Conservation (phyloP, 2,329 filamentous ascomycete genomes). For the Lizonia empirigonia region DNA sequence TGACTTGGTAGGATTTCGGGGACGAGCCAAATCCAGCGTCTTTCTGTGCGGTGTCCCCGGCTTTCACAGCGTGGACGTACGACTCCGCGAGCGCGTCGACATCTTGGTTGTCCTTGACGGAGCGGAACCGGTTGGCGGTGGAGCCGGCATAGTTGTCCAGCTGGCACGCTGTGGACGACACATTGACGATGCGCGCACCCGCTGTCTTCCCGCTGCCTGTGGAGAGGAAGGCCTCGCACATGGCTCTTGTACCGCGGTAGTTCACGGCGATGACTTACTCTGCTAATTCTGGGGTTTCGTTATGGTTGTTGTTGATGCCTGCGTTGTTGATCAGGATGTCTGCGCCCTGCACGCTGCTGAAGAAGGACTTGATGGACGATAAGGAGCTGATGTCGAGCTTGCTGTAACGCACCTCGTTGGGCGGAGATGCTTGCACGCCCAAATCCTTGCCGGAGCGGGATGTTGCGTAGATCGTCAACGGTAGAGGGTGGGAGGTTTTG, state of each 20-base stretch:
- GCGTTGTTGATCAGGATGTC: slow-evolving; percentile 34
- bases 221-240: slow-evolving; percentile 22
- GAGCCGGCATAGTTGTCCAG: slow-evolving; percentile 14
- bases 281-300: slow-evolving; percentile 16
- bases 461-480: slow-evolving; percentile 27
- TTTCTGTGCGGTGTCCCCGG: neutral
- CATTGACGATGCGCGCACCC: slow-evolving; percentile 23
- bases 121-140: neutral
- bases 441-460: slow-evolving; percentile 25
- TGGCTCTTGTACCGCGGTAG: slow-evolving; percentile 25
- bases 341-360: slow-evolving; percentile 12
- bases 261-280: slow-evolving; percentile 21
- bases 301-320: slow-evolving; percentile 24
- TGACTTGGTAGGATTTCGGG: slow-evolving; percentile 30
- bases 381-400: slow-evolving; percentile 23
- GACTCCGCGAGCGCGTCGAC: slow-evolving; percentile 10
- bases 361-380: slow-evolving; percentile 23
- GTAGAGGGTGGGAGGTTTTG: slow-evolving; percentile 16
- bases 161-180: slow-evolving; percentile 16
- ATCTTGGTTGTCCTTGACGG: neutral
- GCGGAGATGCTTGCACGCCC: slow-evolving; percentile 1
- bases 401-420: slow-evolving; percentile 21
- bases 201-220: neutral
- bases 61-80: slow-evolving; percentile 4
- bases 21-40: slow-evolving; percentile 9